Conservation (phyloP, 176 grass and related monocot genomes). For the Triticum monococcum region DNA sequence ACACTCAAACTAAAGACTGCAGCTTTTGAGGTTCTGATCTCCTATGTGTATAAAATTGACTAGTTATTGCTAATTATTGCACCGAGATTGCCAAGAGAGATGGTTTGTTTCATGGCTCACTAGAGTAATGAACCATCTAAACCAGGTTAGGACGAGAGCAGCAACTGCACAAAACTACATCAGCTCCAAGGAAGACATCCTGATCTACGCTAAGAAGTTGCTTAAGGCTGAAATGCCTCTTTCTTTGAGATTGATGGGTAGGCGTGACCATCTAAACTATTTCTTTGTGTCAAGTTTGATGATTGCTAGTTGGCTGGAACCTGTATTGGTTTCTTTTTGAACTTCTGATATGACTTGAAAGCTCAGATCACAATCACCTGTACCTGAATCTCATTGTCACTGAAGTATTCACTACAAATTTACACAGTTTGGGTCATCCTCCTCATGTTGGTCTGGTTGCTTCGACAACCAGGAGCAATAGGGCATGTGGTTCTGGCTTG, state of each 20-base stretch:
- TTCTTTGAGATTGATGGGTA: constrained; percentile 95
- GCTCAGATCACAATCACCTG: not conserved
- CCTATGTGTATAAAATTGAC: not conserved
- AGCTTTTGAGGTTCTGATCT: constrained; percentile 74
- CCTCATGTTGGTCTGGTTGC: constrained; percentile 1
- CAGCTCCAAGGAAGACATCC: constrained; percentile 79
- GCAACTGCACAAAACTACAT: constrained; percentile 66
- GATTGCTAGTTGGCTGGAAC: not conserved
- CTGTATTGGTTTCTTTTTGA: not conserved
- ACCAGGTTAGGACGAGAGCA: constrained; percentile 85
- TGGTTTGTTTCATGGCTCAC: constrained; percentile 14
- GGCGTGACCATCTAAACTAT: constrained; percentile 4
- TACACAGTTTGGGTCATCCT: not conserved
- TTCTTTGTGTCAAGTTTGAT: not conserved
- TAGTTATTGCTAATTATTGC: constrained; percentile 16
- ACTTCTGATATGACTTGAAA: not conserved
- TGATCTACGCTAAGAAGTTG: constrained; percentile 77
- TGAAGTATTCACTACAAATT: not conserved
- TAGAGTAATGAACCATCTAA: constrained; percentile 24
- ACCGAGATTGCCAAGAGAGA: not conserved
- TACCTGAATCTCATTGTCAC: not conserved
- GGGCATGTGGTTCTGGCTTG: not conserved
- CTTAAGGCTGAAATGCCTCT: constrained; percentile 89
- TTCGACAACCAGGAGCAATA: not conserved
- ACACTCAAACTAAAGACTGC: constrained; percentile 95